These are phyloP conservation scores for Paecilomyces fulvus DNA, from an alignment of 2,329 filamentous ascomycete genomes.

Conservation along the genomic window DNA sequence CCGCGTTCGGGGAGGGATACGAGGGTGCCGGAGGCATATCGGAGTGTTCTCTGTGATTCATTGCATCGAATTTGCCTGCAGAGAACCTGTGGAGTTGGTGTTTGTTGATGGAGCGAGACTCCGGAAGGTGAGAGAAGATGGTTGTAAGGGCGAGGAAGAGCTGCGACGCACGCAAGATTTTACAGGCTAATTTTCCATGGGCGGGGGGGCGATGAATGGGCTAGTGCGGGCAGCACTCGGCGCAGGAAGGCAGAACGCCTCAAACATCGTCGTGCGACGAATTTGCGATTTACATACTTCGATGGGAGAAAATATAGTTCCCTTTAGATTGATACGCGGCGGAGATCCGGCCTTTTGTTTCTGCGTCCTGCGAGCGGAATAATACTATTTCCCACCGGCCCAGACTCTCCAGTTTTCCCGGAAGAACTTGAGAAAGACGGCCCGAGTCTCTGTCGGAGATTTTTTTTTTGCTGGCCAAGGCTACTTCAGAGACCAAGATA, in stretches of 20 bases:
- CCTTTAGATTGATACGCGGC: slow-evolving; percentile 22
- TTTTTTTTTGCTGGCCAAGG: not conserved
- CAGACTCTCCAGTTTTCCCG: slow-evolving; percentile 14
- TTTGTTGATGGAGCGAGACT: slow-evolving; percentile 23
- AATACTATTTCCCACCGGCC: slow-evolving; percentile 31
- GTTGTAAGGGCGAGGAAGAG: slow-evolving; percentile 18
- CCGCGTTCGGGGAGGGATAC: slow-evolving; percentile 36
- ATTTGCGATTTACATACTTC: not conserved
- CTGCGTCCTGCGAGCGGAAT: slow-evolving; percentile 33
- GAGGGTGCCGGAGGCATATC: slow-evolving; percentile 37
- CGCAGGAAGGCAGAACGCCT: slow-evolving; percentile 21
- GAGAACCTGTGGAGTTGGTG: slow-evolving; percentile 8
- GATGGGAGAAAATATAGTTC: slow-evolving; percentile 15
- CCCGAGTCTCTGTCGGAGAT: not conserved
- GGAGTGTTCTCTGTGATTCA: slow-evolving; percentile 35
- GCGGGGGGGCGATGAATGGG: slow-evolving; percentile 25
- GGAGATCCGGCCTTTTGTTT: slow-evolving; percentile 34
- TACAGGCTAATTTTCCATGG: slow-evolving; percentile 29
- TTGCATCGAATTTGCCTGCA: slow-evolving; percentile 11
- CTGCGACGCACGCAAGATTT: slow-evolving; percentile 23
- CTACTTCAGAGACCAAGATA: not conserved
- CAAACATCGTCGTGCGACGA: slow-evolving; percentile 23
- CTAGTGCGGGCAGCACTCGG: slow-evolving; percentile 24
- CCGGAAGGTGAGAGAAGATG: slow-evolving; percentile 16
- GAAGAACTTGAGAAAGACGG: not conserved